These are phyloP conservation scores for Leishmania tropica DNA, from an alignment of 208 protist species.

Conservation along the genomic window DNA sequence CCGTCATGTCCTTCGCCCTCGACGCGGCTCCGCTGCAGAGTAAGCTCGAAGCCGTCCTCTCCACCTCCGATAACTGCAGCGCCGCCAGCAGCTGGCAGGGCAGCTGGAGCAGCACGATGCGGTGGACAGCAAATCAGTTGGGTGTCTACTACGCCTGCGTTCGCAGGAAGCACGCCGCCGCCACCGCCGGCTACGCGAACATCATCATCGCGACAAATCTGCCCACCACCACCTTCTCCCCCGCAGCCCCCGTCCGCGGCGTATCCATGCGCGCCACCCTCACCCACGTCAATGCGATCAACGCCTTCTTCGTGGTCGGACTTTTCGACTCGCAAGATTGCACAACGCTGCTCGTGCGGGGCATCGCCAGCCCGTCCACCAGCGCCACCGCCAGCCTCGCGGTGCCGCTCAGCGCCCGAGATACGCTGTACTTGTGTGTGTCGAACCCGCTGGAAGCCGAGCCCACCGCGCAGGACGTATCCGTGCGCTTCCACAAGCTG, in stretches of 20 bases:
- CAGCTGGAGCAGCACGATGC: not conserved
- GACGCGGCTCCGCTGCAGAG: not conserved
- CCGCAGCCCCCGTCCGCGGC: conserved; percentile 14
- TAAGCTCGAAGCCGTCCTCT: conserved; percentile 6
- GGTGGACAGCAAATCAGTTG: conserved; percentile 15
- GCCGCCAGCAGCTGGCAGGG: not conserved
- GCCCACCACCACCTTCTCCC: conserved; percentile 31
- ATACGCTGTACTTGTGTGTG: conserved; percentile 1
- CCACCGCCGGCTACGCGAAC: conserved; percentile 19
- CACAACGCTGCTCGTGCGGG: not conserved
- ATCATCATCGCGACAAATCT: conserved; percentile 30
- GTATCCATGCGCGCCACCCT: not conserved
- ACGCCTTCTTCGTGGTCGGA: not conserved
- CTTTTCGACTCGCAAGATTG: not conserved
- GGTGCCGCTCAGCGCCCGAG: not conserved
- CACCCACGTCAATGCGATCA: conserved; percentile 1
- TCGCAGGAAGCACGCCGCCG: not conserved
- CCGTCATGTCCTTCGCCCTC: conserved; percentile 4
- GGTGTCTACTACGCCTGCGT: conserved; percentile 58
- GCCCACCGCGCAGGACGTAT: not conserved
- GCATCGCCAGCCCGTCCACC: not conserved
- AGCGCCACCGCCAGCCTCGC: not conserved
- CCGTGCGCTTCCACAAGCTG: conserved; percentile 3
- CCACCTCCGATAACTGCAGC: conserved; percentile 2
- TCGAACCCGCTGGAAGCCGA: conserved; percentile 9